Evolutionary conservation across 2,329 filamentous ascomycete genomes (phyloP).

Genomic region (Epicoccum nigrum): DNA sequence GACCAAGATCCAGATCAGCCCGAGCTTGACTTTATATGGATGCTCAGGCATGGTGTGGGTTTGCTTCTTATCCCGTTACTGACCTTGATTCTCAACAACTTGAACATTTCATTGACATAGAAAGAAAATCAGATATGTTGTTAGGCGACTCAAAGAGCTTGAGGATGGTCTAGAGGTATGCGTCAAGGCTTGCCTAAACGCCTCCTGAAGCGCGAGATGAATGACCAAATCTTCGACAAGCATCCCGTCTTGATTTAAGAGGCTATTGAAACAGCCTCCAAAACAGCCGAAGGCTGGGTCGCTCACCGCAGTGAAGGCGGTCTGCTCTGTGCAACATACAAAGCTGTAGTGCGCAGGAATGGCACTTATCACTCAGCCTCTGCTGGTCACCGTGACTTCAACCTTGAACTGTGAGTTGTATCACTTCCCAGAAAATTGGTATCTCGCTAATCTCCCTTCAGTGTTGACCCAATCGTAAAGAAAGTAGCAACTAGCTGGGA

Average conservation of each 20-base stretch:
- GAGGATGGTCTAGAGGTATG: conserved; percentile 51
- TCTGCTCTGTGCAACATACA: conserved; percentile 60
- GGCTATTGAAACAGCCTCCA: conserved; percentile 47
- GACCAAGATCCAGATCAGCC: conserved; percentile 19
- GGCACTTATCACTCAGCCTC: conserved; percentile 53
- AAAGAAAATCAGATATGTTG: conserved; percentile 45
- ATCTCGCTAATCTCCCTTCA: not conserved
- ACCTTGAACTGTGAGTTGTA: conserved; percentile 40
- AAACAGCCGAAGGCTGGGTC: conserved; percentile 47
- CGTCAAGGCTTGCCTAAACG: conserved; percentile 47
- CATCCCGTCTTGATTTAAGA: conserved; percentile 49
- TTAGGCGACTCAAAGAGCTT: conserved; percentile 48
- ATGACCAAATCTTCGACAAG: conserved; percentile 55
- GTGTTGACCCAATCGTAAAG: conserved; percentile 48
- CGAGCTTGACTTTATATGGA: conserved; percentile 45
- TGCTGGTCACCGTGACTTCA: conserved; percentile 51
- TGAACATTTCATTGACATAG: too few species aligned
- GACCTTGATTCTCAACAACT: too few species aligned
- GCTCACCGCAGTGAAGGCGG: conserved; percentile 53
- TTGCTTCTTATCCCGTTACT: not conserved
- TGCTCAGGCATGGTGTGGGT: conserved; percentile 43
- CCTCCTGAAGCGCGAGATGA: conserved; percentile 49
- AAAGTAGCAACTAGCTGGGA: conserved; percentile 53
- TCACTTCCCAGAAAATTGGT: not conserved
- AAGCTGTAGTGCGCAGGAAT: conserved; percentile 59